phyloP scores from a whole-genome alignment of 306 rosid species.

The Adenanthera pavonina region DNA sequence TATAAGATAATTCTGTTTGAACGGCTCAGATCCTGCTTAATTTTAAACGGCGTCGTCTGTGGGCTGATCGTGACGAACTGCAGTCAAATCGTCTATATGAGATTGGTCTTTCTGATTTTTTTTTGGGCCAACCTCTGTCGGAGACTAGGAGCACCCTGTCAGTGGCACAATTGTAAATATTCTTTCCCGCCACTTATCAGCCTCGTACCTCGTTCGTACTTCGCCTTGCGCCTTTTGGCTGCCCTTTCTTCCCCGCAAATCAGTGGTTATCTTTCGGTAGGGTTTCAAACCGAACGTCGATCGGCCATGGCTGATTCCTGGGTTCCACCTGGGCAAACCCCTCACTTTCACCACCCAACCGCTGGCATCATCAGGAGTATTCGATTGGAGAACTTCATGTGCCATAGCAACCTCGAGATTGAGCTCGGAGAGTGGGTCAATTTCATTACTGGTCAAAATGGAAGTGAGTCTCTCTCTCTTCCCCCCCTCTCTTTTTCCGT shows the following conservation, averaged over 20 bases:
- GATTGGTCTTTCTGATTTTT: too few species aligned
- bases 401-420: constrained; percentile 75
- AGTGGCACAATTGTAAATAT: background rate
- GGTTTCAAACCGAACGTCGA: background rate
- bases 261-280: background rate
- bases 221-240: background rate
- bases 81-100: too few species aligned
- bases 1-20: too few species aligned
- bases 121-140: too few species aligned
- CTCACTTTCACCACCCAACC: constrained; percentile 37
- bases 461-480: constrained; percentile 58
- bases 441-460: constrained; percentile 91
- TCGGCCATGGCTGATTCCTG: constrained; percentile 51
- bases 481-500: background rate
- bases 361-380: constrained; percentile 72
- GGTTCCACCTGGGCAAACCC: constrained; percentile 32
- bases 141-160: background rate
- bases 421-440: constrained; percentile 75
- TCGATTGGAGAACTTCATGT: constrained; percentile 91
- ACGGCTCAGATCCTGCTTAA: too few species aligned
- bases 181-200: background rate
- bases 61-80: too few species aligned
- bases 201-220: background rate
- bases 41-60: too few species aligned
- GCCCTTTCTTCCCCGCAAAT: background rate